Base-by-base conservation (phyloP, 208 protist species). In the Acanthamoeba healyi region DNA sequence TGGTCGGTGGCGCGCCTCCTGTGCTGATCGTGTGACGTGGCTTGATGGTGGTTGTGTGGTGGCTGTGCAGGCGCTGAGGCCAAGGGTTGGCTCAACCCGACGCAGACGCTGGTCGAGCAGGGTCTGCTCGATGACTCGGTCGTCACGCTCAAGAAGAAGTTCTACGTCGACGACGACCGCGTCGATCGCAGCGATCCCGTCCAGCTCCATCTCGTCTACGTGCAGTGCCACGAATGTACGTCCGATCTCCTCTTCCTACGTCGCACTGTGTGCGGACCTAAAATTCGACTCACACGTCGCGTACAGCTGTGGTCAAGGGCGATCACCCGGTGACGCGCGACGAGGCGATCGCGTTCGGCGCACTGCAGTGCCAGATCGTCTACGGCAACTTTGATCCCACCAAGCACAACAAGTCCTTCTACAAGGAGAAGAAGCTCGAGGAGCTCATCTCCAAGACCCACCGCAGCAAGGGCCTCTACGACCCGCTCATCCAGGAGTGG, bases 111-210 rank as follows among this genome's bases (percentile, higher is more conserved):
- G 6, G 84, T 93, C 1, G 97, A 98, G 77, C 97, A 98, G 94
- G 95, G 93, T 88, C 72, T 97, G 7, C 32, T 63, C 26, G 96
- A 97, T n/a, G 94, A 72, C n/a, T 79, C 96, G n/a, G 79, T 96
- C 2, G 44, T 98, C 9, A 42, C 96, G 5, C 74, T 98, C 15
- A 96, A 96, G 29, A 98, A 98, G 81, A 96, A 97, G 81, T 98
- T 97, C 70, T 98, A 97, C 94, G 97, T 95, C 46, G 96, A 96
- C 32, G 97, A 98, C 94, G 96, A 95, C 19, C 96, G 96, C 51
- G 92, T 98, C 32, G 96, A 98, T 67, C 65, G 90, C 42, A 96
- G 96, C 72, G 96, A 98, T 89, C 96, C 97, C 42, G 94, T 98
- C 32, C 96, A 97, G 94, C 77, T 97, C 36, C 97, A 98, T 94